Evolutionary conservation across 768 basidiomycete species (phyloP).

Genomic region (Leccinellum luteum): DNA sequence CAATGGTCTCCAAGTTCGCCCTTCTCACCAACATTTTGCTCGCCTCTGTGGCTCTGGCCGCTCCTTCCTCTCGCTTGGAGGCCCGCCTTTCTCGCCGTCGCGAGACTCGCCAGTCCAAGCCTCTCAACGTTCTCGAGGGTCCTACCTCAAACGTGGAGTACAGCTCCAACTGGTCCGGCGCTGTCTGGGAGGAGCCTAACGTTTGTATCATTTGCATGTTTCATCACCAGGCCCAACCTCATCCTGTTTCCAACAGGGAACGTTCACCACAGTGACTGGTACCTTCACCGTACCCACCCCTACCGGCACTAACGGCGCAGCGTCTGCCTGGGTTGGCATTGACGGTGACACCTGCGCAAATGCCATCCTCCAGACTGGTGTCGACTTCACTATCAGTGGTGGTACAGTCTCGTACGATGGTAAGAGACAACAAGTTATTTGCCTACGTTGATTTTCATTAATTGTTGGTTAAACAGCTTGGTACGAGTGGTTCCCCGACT

Average conservation of each 20-base stretch:
- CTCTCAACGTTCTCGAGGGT: no score
- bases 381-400: conserved; percentile 15
- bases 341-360: not conserved
- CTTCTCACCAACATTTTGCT: no score
- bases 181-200: conserved; percentile 4
- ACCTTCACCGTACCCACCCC: conserved; percentile 21
- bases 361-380: not conserved
- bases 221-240: not conserved
- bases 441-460: not conserved
- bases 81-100: no score
- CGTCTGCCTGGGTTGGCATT: conserved; percentile 22
- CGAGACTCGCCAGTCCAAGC: no score
- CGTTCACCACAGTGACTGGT: conserved; percentile 18
- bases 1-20: conserved; percentile 7
- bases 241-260: conserved; percentile 11
- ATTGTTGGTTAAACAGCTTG: conserved; percentile 11
- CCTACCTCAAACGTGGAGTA: no score
- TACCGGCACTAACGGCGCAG: conserved; percentile 6
- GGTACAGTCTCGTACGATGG: conserved; percentile 12
- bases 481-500: conserved; percentile 23
- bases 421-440: not conserved
- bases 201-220: conserved; percentile 7
- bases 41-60: no score
- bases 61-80: no score
- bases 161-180: not conserved